Percentiles rank a stretch among this genome's conserved stretches.
These are phyloP conservation scores for Powellomyces hirtus DNA, from an alignment of 192 early-diverging fungal species.

Conservation along the genomic window DNA sequence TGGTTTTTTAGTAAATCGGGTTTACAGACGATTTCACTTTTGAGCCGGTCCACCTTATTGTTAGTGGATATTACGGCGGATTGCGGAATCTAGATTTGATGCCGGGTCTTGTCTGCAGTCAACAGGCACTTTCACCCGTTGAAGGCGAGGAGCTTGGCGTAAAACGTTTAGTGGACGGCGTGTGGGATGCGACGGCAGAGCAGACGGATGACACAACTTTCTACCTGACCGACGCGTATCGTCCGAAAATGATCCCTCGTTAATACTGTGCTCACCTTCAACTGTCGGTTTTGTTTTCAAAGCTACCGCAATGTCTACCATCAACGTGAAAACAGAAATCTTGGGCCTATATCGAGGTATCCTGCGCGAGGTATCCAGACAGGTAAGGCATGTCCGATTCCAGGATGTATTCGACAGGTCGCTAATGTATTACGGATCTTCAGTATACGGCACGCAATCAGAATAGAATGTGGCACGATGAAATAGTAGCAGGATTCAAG, in stretches of 20 bases:
- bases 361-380: conserved; percentile 29
- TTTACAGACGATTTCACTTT: not conserved
- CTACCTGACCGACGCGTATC: too few species aligned
- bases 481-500: conserved; percentile 12
- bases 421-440: not conserved
- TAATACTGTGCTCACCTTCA: too few species aligned
- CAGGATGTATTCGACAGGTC: not conserved
- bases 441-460: conserved; percentile 23
- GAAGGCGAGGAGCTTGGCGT: conserved; percentile 16
- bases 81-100: not conserved
- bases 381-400: conserved; percentile 4
- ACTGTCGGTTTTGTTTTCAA: not conserved
- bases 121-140: not conserved
- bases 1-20: not conserved
- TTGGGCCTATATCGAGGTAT: conserved; percentile 26
- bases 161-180: too few species aligned
- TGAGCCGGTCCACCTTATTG: not conserved
- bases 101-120: conserved; percentile 3
- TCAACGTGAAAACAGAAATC: conserved; percentile 4
- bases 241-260: too few species aligned
- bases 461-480: conserved; percentile 26
- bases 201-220: too few species aligned
- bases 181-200: too few species aligned
- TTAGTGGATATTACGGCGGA: not conserved
- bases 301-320: not conserved